A percentile compares a stretch with the other conserved stretches of the same genome.
Evolutionary conservation across 2,329 filamentous ascomycete species (phyloP).

Genomic region (Xylaria arbuscula): DNA sequence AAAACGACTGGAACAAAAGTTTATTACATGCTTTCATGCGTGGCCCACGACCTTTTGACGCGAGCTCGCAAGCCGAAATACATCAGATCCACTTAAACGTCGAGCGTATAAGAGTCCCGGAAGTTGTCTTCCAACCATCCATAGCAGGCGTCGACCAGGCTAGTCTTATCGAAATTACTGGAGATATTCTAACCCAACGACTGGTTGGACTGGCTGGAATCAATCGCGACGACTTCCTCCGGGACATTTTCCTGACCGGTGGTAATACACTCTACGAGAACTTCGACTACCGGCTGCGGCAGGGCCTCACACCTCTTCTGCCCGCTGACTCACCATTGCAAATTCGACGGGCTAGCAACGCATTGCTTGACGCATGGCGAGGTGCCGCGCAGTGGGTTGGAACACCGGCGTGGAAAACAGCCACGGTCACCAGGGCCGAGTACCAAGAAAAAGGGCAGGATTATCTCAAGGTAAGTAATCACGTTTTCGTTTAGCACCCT

Average conservation of each 20-base stretch:
- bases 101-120: conserved; percentile 92
- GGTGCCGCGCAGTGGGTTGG: conserved; percentile 89
- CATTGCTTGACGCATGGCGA: conserved; percentile 89
- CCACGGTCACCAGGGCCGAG: conserved; percentile 81
- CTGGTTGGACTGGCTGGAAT: conserved; percentile 64
- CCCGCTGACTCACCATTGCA: conserved; percentile 74
- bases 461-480: conserved; percentile 81
- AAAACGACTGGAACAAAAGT: conserved; percentile 94
- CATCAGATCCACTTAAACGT: conserved; percentile 96
- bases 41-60: conserved; percentile 87
- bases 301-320: conserved; percentile 78
- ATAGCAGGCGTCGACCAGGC: conserved; percentile 95
- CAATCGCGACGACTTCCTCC: conserved; percentile 75
- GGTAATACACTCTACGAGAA: conserved; percentile 87
- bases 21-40: conserved; percentile 90
- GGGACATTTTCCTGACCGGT: conserved; percentile 93
- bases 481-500: conserved; percentile 8
- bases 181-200: conserved; percentile 88
- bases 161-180: conserved; percentile 89
- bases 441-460: conserved; percentile 92
- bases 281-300: conserved; percentile 83
- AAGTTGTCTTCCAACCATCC: conserved; percentile 90
- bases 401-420: conserved; percentile 67
- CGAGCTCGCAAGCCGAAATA: conserved; percentile 79
- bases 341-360: conserved; percentile 79